Percentiles rank a stretch among this genome's conserved stretches.
Conservation (phyloP, 768 basidiomycete species). For the Boletus fagicola region DNA sequence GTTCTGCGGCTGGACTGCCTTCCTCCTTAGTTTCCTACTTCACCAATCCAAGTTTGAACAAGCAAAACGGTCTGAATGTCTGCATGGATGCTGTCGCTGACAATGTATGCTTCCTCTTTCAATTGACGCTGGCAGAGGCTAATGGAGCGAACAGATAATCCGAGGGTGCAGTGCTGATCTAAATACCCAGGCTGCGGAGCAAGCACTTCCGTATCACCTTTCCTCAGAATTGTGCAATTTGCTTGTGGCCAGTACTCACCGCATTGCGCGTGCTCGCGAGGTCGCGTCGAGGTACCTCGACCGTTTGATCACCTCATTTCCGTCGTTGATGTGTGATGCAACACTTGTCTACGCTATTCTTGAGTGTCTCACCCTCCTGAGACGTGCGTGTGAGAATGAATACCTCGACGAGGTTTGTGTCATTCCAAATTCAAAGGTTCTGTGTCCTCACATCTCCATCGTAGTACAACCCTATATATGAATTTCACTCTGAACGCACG, state of each 20-base stretch:
- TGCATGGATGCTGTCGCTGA: constrained; percentile 88
- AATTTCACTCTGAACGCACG: constrained; percentile 76
- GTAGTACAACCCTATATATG: constrained; percentile 86
- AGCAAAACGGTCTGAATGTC: constrained; percentile 56
- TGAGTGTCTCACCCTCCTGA: constrained; percentile 86
- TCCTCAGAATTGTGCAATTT: constrained; percentile 74
- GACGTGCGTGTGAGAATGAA: constrained; percentile 87
- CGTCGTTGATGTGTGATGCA: constrained; percentile 90
- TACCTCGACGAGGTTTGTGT: constrained; percentile 78
- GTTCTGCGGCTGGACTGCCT: constrained; percentile 74
- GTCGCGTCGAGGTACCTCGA: constrained; percentile 82
- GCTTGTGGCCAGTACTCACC: constrained; percentile 77
- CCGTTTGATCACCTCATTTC: constrained; percentile 85
- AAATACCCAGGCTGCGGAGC: constrained; percentile 71
- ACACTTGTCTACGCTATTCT: constrained; percentile 85
- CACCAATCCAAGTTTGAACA: constrained; percentile 80
- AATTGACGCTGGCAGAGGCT: background rate
- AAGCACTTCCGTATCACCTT: constrained; percentile 67
- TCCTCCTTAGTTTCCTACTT: constrained; percentile 87
- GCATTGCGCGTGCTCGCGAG: constrained; percentile 76
- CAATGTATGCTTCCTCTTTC: constrained; percentile 49
- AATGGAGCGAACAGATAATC: constrained; percentile 59
- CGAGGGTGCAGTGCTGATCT: constrained; percentile 70
- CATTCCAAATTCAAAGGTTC: background rate
- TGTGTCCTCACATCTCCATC: constrained; percentile 1